Base-by-base conservation (phyloP, 2,329 filamentous ascomycete genomes). In the Pestalotiopsis sp. region DNA sequence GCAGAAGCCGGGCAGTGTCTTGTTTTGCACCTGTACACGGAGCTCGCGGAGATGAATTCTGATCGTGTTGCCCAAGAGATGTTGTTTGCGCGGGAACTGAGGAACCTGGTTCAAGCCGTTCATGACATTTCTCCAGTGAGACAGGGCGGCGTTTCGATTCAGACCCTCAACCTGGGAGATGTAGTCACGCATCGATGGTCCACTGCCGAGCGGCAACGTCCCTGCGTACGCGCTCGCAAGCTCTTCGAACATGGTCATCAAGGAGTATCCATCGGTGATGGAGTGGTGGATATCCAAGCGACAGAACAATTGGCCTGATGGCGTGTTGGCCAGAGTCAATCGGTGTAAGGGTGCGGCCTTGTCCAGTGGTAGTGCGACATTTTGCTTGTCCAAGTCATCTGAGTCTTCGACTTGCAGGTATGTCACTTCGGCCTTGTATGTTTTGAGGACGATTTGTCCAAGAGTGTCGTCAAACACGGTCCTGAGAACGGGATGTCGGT, bases 221-320 rank as follows among this genome's bases (percentile, higher is more conserved):
- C 38, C 61, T 6, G 45, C 39, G 14, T 68, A 68, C 4, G 67
- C 67, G 38, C 67, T 45, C 4, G 67, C 67, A 14, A 68, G 62
- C 27, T 68, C 67, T 6, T 65, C 62, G 27, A 68, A 68, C 61
- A 68, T 68, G 41, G 62, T 65, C 67, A 68, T 68, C 23, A 68
- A 31, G 5, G 67, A 68, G 25, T 59, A 61, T 3, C 67, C 67
- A n/a, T 68, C 67, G 4, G 67, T 68, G 38, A 68, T 65, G 39
- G 67, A 31, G 36, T 68, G 67, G 39, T 68, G 67, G 13, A 68
- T 65, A 20, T 65, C 62, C 4, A 68, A 17, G n/a, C 62, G 67
- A 7, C 67, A 65, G 52, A 68, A 25, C 14, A 68, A 11, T 23
- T 27, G 31, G 0, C 52, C 62, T 2, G 52, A 27, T 20, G 62